These are phyloP conservation scores for Peniophora sp. DNA, from an alignment of 1,284 basidiomycete species.

Conservation along the genomic window DNA sequence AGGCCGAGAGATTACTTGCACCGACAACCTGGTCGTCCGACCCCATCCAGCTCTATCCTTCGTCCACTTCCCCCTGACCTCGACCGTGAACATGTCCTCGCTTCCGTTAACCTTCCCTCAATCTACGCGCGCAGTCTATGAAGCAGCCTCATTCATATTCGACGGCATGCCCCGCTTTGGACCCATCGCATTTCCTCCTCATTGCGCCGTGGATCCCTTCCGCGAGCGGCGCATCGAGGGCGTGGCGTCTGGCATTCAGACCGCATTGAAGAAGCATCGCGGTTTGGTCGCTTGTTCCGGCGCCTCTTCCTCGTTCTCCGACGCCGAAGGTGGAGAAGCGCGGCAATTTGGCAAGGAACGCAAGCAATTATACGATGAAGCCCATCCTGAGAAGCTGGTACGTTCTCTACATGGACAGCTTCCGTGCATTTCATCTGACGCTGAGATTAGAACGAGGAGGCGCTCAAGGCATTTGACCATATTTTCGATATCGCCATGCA, in stretches of 20 bases:
- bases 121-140: slow-evolving; percentile 36
- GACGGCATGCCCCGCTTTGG: slow-evolving; percentile 78
- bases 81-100: slow-evolving; percentile 15
- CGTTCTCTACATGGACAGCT: no score
- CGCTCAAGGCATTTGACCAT: slow-evolving; percentile 51
- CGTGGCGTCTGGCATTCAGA: slow-evolving; percentile 70
- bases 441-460: not conserved
- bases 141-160: slow-evolving; percentile 33
- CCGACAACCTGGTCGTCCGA: slow-evolving; percentile 66
- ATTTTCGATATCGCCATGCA: slow-evolving; percentile 77
- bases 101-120: slow-evolving; percentile 19
- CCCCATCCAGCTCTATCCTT: slow-evolving; percentile 54
- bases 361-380: slow-evolving; percentile 9
- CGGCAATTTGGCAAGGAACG: slow-evolving; percentile 64
- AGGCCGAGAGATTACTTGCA: slow-evolving; percentile 60
- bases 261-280: slow-evolving; percentile 57
- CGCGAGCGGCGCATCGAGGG: slow-evolving; percentile 73
- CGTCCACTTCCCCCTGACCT: slow-evolving; percentile 27
- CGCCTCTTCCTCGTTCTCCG: slow-evolving; percentile 24
- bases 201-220: slow-evolving; percentile 78
- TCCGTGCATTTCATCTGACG: no score
- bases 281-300: slow-evolving; percentile 68
- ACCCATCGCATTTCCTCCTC: slow-evolving; percentile 72
- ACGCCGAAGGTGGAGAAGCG: slow-evolving; percentile 57
- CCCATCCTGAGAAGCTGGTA: no score